phyloP scores from a whole-genome alignment of 2,329 filamentous ascomycete genomes.

The Ilyonectria robusta region DNA sequence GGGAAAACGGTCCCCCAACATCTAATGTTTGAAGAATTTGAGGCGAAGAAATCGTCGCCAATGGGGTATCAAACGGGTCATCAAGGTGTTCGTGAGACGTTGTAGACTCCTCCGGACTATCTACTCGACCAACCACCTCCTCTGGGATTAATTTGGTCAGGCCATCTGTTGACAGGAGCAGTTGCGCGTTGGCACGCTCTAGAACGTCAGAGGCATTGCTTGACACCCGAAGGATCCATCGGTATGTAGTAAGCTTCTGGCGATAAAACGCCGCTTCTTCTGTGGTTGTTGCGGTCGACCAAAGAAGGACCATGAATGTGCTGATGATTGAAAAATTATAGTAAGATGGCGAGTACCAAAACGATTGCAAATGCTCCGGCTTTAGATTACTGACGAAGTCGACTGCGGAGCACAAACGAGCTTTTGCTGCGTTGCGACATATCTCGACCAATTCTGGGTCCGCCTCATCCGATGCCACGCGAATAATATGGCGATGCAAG shows the following conservation, averaged over 20 bases:
- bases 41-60: conserved; percentile 1
- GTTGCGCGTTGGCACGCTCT: conserved; percentile 11
- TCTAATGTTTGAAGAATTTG: conserved; percentile 5
- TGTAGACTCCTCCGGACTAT: conserved; percentile 4
- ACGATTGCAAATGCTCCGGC: conserved; percentile 53
- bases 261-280: conserved; percentile 23
- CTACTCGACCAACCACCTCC: background rate
- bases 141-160: conserved; percentile 7
- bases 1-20: conserved; percentile 1
- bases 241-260: conserved; percentile 33
- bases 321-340: conserved; percentile 52
- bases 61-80: conserved; percentile 2
- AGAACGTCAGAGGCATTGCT: conserved; percentile 14
- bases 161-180: conserved; percentile 16
- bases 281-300: conserved; percentile 29
- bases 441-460: conserved; percentile 24
- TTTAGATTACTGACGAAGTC: conserved; percentile 45
- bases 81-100: background rate
- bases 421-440: conserved; percentile 44
- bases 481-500: conserved; percentile 59
- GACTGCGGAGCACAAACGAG: conserved; percentile 50
- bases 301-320: conserved; percentile 49
- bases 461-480: conserved; percentile 35
- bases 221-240: conserved; percentile 33
- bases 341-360: conserved; percentile 53